Percentiles rank a stretch among this genome's conserved stretches.
These are phyloP conservation scores for Lactifluus echinatus DNA, from an alignment of 768 basidiomycete genomes.

Conservation along the genomic window DNA sequence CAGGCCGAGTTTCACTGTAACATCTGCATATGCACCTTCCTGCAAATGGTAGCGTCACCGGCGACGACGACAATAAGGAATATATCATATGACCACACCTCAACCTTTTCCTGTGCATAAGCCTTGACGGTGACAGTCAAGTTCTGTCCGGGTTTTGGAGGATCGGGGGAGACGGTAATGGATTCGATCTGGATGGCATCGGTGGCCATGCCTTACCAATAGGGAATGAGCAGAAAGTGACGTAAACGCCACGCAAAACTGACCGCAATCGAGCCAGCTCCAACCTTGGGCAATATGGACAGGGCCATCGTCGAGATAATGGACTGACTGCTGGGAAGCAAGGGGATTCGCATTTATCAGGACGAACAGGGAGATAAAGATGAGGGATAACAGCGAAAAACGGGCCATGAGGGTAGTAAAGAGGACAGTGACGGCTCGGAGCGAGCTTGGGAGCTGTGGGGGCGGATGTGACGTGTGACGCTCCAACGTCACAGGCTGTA, in stretches of 20 bases:
- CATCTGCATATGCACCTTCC: conserved; percentile 89
- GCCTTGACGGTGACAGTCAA: conserved; percentile 80
- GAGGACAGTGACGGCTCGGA: background rate
- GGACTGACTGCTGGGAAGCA: conserved; percentile 28
- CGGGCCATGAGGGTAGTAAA: conserved; percentile 22
- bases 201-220: conserved; percentile 32
- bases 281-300: conserved; percentile 41
- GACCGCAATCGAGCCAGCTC: conserved; percentile 71
- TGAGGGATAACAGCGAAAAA: conserved; percentile 25
- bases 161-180: conserved; percentile 75
- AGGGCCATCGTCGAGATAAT: conserved; percentile 22
- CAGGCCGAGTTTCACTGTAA: conserved; percentile 86
- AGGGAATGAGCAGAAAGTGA: conserved; percentile 9
- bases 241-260: conserved; percentile 11
- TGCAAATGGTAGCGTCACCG: conserved; percentile 26
- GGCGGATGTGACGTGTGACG: background rate
- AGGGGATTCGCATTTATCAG: conserved; percentile 23
- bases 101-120: conserved; percentile 45
- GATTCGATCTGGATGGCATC: conserved; percentile 57
- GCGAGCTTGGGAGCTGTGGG: too few species aligned
- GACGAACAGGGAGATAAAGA: conserved; percentile 24
- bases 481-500: background rate
- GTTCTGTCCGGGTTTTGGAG: conserved; percentile 79
- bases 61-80: background rate
- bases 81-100: conserved; percentile 38